These are phyloP conservation scores for Alternaria brassicicola DNA, from an alignment of 2,329 filamentous ascomycete genomes.

Conservation along the genomic window DNA sequence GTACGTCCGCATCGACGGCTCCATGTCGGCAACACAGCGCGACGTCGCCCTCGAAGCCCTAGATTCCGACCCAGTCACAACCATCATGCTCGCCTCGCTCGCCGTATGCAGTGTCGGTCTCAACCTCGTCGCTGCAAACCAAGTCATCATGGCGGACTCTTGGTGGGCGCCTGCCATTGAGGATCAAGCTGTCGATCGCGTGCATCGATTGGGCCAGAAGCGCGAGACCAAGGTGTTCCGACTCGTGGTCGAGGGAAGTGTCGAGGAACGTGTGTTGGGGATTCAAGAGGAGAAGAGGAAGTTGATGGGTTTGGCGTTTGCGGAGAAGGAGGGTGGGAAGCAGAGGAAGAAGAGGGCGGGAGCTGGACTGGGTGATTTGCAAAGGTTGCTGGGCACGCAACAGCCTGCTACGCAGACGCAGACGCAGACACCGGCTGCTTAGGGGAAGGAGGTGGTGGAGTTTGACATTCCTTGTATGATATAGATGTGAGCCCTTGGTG, in stretches of 20 bases:
- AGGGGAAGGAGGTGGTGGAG: background rate
- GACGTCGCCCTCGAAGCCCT: slow-evolving; percentile 73
- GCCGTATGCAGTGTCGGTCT: slow-evolving; percentile 84
- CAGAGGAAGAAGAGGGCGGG: slow-evolving; percentile 52
- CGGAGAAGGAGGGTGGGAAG: slow-evolving; percentile 70
- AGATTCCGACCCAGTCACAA: slow-evolving; percentile 69
- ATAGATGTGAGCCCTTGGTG: background rate
- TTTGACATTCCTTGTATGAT: background rate
- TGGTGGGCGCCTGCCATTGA: slow-evolving; percentile 95
- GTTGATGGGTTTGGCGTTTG: slow-evolving; percentile 78
- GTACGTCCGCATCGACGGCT: slow-evolving; percentile 78
- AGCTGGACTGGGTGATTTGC: slow-evolving; percentile 52
- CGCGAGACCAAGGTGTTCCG: slow-evolving; percentile 79
- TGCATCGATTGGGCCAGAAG: slow-evolving; percentile 84
- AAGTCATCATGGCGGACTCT: slow-evolving; percentile 80
- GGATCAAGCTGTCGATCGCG: slow-evolving; percentile 87
- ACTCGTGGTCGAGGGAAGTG: slow-evolving; percentile 77
- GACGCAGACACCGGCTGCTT: background rate
- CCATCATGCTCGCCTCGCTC: slow-evolving; percentile 80
- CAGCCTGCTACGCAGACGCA: slow-evolving; percentile 4
- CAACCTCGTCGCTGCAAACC: slow-evolving; percentile 84
- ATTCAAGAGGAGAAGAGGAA: slow-evolving; percentile 81
- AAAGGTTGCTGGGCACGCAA: slow-evolving; percentile 46
- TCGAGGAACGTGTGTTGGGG: slow-evolving; percentile 80
- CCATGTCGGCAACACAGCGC: slow-evolving; percentile 72